Evolutionary conservation across 805 yeast species (phyloP).

Genomic region (Candida loeiensis): DNA sequence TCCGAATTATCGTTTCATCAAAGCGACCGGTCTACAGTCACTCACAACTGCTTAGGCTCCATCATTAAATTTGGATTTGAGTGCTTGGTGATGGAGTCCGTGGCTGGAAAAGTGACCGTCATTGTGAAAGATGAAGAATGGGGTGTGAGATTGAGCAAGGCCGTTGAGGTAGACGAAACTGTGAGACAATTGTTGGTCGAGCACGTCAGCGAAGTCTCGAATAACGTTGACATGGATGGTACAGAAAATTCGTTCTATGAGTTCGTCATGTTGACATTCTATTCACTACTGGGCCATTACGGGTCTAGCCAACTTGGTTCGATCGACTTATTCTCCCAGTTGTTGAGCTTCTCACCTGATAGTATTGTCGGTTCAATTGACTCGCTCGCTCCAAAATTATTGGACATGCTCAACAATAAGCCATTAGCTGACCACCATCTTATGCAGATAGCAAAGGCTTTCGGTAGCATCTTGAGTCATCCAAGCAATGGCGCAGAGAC

Average conservation of each 20-base stretch:
- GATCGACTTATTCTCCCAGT: conserved; percentile 29
- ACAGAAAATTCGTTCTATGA: conserved; percentile 18
- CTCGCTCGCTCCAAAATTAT: conserved; percentile 18
- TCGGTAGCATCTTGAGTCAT: conserved; percentile 51
- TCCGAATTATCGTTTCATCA: conserved; percentile 20
- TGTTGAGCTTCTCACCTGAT: conserved; percentile 32
- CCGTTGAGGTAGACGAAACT: conserved; percentile 56
- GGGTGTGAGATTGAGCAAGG: conserved; percentile 64
- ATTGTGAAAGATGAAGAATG: conserved; percentile 71
- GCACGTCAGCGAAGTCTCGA: conserved; percentile 15
- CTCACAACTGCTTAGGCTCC: conserved; percentile 31
- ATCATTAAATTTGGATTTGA: conserved; percentile 55
- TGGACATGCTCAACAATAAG: conserved; percentile 21
- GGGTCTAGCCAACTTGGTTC: conserved; percentile 5
- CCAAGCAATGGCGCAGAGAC: conserved; percentile 16
- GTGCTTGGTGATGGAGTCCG: conserved; percentile 63
- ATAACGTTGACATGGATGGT: conserved; percentile 17
- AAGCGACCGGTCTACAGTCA: conserved; percentile 19
- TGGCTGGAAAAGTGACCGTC: conserved; percentile 49
- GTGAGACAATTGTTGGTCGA: conserved; percentile 35
- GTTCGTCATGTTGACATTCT: conserved; percentile 33
- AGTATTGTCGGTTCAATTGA: conserved; percentile 21
- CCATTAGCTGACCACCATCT: conserved; percentile 20
- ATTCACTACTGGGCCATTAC: conserved; percentile 27
- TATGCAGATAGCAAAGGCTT: conserved; percentile 37